Base-by-base conservation (phyloP, 805 yeast genomes). In the Starmerella sirachaensis region DNA sequence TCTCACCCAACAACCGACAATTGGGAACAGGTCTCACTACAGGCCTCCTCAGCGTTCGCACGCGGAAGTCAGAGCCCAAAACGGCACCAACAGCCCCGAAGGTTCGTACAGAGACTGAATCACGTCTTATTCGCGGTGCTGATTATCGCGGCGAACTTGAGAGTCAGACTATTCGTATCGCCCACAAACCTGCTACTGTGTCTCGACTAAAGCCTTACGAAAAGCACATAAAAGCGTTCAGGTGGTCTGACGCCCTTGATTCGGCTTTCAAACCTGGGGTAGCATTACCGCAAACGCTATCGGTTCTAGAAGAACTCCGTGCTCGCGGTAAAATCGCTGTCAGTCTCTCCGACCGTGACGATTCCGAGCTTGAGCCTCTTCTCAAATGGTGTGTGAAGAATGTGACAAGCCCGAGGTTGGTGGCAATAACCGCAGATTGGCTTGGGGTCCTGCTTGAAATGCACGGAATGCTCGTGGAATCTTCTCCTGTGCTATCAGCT, bases 241-340 rank as follows among this genome's bases (percentile, higher is more conserved):
- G 79, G 54, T 91, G 97, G 95, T 57, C 76, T 3, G 96, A 86
- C 48, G 96, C 97, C 4, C 66, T 91, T 30, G 94, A 88, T 57
- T 68, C 77, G 41, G 96, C 94, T 1, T 76, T 88, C 46, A 65
- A 72, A 11, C 70, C 78, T 2, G 94, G 94, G 10, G 69, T 77
- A 56, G 74, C 88, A 1, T 73, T 76, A 41, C 95, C 86, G 51
- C 66, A 77, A 43, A 81, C 94, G 0, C 64, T 83, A 6, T 78
- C 94, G 12, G 84, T 85, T 3, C 64, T 91, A 43, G 78, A 77
- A 51, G 98, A 91, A 61, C 69, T 91, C 53, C 79, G 82, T 53
- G 76, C 74, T 50, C 70, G 94, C 42, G 97, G 96, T 29, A 91
- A 91, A 57, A 76, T 88, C 36, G 69, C 84, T 53, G 73, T 78